Percentiles rank a stretch among this genome's conserved stretches.
These are phyloP conservation scores for Colletotrichum incanum DNA, from an alignment of 2,329 filamentous ascomycete genomes.

Conservation along the genomic window DNA sequence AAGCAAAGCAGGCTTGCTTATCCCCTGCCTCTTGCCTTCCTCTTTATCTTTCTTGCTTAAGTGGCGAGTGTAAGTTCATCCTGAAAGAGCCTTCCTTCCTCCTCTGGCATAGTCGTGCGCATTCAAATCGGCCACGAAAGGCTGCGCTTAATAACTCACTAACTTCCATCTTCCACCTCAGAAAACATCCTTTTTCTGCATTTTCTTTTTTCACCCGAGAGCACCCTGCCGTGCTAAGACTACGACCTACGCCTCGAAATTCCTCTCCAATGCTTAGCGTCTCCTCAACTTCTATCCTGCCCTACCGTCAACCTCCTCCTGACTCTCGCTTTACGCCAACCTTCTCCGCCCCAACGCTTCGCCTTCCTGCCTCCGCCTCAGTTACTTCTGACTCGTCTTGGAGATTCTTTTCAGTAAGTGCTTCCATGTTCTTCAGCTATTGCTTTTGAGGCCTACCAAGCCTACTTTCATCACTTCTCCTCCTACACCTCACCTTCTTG, in stretches of 20 bases:
- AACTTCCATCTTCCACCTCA: neutral
- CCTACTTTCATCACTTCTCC: neutral
- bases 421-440: too few species aligned
- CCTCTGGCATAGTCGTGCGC: neutral
- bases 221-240: neutral
- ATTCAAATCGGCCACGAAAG: neutral
- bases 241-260: neutral
- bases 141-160: neutral
- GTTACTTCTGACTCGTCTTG: too few species aligned
- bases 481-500: too few species aligned
- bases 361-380: neutral
- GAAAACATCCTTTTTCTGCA: too few species aligned
- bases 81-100: neutral
- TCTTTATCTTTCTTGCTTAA: too few species aligned
- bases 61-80: too few species aligned
- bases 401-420: neutral
- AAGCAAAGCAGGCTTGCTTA: neutral
- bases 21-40: too few species aligned
- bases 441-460: fast-evolving
- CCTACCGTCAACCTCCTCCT: neutral
- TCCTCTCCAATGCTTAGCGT: neutral
- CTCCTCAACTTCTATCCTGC: neutral
- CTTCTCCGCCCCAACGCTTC: neutral
- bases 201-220: neutral
- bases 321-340: neutral